Conservation (phyloP, 108 stramenopile species). For the Hondaea fermentalgiana region DNA sequence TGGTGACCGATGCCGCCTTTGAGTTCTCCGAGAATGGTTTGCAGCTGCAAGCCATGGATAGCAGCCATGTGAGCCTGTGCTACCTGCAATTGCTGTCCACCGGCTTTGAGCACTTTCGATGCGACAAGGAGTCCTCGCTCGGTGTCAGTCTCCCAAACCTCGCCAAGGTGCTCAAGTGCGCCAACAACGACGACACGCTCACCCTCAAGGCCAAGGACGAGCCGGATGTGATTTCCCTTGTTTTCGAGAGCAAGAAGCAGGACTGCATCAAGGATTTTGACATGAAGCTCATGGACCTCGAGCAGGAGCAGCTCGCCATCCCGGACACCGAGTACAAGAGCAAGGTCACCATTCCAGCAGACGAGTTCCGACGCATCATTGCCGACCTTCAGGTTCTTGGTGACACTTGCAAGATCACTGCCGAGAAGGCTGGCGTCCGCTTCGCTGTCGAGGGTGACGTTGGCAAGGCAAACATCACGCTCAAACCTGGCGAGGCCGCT, state of each 20-base stretch:
- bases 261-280: slow-evolving; percentile 90
- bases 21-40: slow-evolving; percentile 35
- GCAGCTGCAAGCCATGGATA: slow-evolving; percentile 95
- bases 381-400: slow-evolving; percentile 91
- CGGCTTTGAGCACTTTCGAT: slow-evolving; percentile 91
- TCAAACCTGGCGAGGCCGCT: slow-evolving; percentile 67
- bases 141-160: slow-evolving; percentile 89
- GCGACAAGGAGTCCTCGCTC: slow-evolving; percentile 77
- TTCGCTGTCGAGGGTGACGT: slow-evolving; percentile 85
- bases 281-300: slow-evolving; percentile 98
- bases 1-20: slow-evolving; percentile 84
- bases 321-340: slow-evolving; percentile 98
- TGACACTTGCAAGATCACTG: slow-evolving; percentile 57
- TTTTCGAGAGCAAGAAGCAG: slow-evolving; percentile 75
- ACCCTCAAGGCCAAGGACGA: slow-evolving; percentile 93
- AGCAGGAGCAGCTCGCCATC: slow-evolving; percentile 89
- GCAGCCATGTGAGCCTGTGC: slow-evolving; percentile 90
- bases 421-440: slow-evolving; percentile 85
- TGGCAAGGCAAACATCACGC: slow-evolving; percentile 86
- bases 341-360: slow-evolving; percentile 82
- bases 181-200: slow-evolving; percentile 83
- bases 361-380: slow-evolving; percentile 94
- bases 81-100: slow-evolving; percentile 61
- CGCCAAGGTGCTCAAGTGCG: slow-evolving; percentile 96
- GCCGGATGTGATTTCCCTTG: slow-evolving; percentile 70